phyloP scores from a whole-genome alignment of 2,329 filamentous ascomycete species.

The Aspergillus costaricaensis region DNA sequence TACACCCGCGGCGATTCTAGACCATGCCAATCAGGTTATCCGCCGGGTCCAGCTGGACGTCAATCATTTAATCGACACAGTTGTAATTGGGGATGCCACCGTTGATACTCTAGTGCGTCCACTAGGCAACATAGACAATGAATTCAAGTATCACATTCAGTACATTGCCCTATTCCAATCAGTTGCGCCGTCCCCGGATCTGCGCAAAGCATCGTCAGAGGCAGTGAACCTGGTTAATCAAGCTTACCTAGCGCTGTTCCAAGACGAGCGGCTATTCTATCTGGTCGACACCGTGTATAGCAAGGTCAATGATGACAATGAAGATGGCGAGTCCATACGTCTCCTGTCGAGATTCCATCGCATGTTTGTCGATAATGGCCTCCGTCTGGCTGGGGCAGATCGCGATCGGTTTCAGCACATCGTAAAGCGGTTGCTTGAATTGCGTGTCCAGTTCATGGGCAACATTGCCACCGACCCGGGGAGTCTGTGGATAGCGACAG shows the following conservation, averaged over 20 bases:
- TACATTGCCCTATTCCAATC: constrained; percentile 4
- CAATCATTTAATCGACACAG: not conserved
- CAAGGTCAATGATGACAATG: not conserved
- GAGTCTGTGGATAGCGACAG: not conserved
- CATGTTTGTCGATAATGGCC: constrained; percentile 1
- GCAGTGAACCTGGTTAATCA: not conserved
- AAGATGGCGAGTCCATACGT: not conserved
- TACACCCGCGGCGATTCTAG: not conserved
- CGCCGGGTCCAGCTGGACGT: not conserved
- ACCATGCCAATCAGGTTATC: not conserved
- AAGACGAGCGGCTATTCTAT: not conserved
- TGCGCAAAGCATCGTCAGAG: not conserved
- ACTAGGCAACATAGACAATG: not conserved
- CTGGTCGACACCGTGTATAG: not conserved
- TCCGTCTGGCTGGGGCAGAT: not conserved
- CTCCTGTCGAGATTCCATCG: not conserved
- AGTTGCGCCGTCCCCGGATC: not conserved
- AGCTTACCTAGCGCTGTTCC: constrained; percentile 4
- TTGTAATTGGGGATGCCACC: not conserved
- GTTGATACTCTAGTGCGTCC: not conserved
- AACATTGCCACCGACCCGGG: not conserved
- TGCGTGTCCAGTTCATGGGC: constrained; percentile 2
- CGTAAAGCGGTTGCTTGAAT: not conserved
- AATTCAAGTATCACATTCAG: not conserved
- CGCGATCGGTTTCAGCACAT: constrained; percentile 2